Evolutionary conservation across 257 asterid genomes (phyloP), one percentile per base, ranked within the genome.

Genomic region (Nemophila menziesii): DNA sequence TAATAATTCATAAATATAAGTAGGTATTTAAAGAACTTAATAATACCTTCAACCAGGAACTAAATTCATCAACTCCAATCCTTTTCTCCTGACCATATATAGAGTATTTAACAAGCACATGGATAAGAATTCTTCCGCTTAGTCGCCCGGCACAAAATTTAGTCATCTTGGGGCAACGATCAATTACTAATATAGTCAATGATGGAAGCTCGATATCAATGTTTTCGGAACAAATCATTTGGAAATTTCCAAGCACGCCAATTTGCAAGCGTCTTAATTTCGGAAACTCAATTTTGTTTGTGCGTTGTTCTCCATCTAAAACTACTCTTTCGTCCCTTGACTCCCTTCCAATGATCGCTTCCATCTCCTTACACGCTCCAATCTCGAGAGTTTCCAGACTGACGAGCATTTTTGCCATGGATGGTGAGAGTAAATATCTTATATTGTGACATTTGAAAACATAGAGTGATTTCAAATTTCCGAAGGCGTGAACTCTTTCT

Each of bases 141-240:
- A 33, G 16, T 8, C 22, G 18, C 13, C 27, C 39, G 16, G 1
- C 17, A 24, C 39, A 54, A 36, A 34, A 46, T 13, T 13, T 8
- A 4, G 1, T 22, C 52, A 36, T 44, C 52, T 12, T 20, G 6
- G 40, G 52, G 21, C 44, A 52, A 15, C 24, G 4, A 41, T 4
- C 6, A 42, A 52, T 52, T 10, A 15, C 10, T 15, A 52, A 10
- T 26, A 26, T 22, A 4, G 19, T 36, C 11, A 52, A 47, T 16
- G 45, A 54, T 13, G 52, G 60, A 43, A 54, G 20, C 2, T 11
- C 9, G 21, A 54, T 26, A 11, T 21, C 17, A 17, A n/a, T 22
- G 14, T 6, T 10, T 2, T 21, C 13, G 17, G 20, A 16, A 41
- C 45, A 44, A 14, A 54, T 17, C 21, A 26, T 37, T 12, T 39